Evolutionary conservation across 805 yeast genomes (phyloP).

Genomic region (Cyberlindnera euphorbiiphila): DNA sequence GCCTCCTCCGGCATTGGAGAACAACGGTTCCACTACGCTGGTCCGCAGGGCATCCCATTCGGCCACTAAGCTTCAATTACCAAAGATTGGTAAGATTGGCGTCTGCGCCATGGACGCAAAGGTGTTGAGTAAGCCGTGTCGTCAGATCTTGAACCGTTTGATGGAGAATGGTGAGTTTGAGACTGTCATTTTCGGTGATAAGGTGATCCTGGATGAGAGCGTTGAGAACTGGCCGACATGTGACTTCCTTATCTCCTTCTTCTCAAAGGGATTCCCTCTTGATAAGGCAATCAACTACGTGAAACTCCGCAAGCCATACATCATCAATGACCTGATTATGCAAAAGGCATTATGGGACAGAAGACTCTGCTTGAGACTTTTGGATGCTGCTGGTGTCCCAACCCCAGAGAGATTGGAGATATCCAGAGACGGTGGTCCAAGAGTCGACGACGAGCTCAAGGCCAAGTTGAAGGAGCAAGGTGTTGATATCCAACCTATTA

Average conservation of each 20-base stretch:
- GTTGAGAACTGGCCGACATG: slow-evolving; percentile 99
- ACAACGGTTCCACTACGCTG: slow-evolving; percentile 14
- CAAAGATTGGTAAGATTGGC: slow-evolving; percentile 88
- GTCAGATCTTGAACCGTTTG: slow-evolving; percentile 81
- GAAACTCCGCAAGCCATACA: slow-evolving; percentile 82
- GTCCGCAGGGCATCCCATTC: slow-evolving; percentile 18
- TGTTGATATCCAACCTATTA: slow-evolving; percentile 38
- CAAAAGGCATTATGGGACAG: slow-evolving; percentile 98
- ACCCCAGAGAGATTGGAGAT: slow-evolving; percentile 88
- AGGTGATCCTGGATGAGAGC: slow-evolving; percentile 87
- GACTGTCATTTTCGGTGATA: slow-evolving; percentile 95
- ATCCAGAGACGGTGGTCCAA: slow-evolving; percentile 96
- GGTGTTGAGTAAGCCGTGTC: slow-evolving; percentile 92
- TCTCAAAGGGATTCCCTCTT: slow-evolving; percentile 93
- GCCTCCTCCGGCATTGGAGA: slow-evolving; percentile 24
- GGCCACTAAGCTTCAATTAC: slow-evolving; percentile 40
- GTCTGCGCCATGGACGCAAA: slow-evolving; percentile 99
- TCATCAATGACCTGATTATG: slow-evolving; percentile 82
- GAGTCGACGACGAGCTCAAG: slow-evolving; percentile 63
- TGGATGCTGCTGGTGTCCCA: slow-evolving; percentile 80
- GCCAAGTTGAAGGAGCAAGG: slow-evolving; percentile 59
- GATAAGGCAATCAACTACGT: slow-evolving; percentile 93
- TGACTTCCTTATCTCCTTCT: slow-evolving; percentile 89
- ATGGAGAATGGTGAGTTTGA: slow-evolving; percentile 95
- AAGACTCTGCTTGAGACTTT: slow-evolving; percentile 73